Evolutionary conservation across 345 rosid genomes (phyloP), one percentile per base, ranked within the genome.

Genomic region (Euphorbia pulcherrima): DNA sequence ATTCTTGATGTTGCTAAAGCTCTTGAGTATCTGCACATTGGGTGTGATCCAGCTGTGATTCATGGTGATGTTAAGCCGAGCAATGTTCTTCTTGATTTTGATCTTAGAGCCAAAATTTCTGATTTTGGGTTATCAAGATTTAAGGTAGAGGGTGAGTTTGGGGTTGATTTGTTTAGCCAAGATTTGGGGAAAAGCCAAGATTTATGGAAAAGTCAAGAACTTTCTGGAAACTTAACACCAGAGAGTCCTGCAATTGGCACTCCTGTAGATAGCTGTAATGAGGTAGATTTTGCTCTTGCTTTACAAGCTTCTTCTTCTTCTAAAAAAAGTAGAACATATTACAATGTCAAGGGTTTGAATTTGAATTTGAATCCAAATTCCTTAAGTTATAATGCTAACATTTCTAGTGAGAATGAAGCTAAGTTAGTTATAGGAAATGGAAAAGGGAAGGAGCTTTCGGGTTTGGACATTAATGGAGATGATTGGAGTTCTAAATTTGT

Each of bases 61-160:
- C 99, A 94, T 65, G 99, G 99, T 27, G 99, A 94, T 64, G 79
- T 94, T 12, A 94, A 94, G 82, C 99, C 99, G 0, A 89, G 99
- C 65, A 94, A 94, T 76, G 96, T 91, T 26, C 82, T 94, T 71
- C 88, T 94, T 2, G 97, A 92, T 74, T 83, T 88, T 68, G 96
- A 94, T 48, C 85, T 80, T 48, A 85, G 78, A 52, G 97, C 92
- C n/a, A 91, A 87, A 85, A 73, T 94, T 70, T 89, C 99, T 0
- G 99, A 94, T 83, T 94, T 94, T 44, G 99, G 97, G 26, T 72
- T 94, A 82, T 91, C 99, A 20, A 84, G 97, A 72, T 83, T 89
- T 40, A 94, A 92, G 75, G 87, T 84, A 11, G 97, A 94, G 59
- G 92, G 84, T 70, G 94, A 84, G 68, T 78, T 82, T 72, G 96